These are phyloP conservation scores for Xeromyces bisporus DNA, from an alignment of 495 filamentous ascomycete genomes.

Conservation along the genomic window DNA sequence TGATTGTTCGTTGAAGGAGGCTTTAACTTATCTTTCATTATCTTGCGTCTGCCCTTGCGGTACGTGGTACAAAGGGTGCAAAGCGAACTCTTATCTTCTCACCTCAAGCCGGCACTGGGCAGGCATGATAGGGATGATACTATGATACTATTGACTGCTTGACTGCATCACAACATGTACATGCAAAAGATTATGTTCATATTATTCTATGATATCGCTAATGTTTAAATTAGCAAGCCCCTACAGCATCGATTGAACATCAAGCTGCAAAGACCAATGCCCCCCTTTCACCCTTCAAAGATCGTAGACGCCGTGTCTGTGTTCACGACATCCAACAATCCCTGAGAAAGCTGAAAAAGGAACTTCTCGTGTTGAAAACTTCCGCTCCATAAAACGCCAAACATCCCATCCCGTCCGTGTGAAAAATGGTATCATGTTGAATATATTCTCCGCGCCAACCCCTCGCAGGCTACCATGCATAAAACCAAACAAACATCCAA, in stretches of 20 bases:
- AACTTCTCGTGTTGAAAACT: slow-evolving; percentile 23
- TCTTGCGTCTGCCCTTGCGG: too few species aligned
- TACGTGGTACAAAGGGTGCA: too few species aligned
- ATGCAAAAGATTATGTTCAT: slow-evolving; percentile 1
- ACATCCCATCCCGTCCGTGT: slow-evolving; percentile 31
- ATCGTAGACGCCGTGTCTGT: background rate
- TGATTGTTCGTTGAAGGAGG: too few species aligned
- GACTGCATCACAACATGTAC: too few species aligned
- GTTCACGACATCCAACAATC: background rate
- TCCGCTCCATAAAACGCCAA: slow-evolving; percentile 31
- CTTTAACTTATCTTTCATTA: too few species aligned
- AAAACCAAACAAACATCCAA: slow-evolving; percentile 11
- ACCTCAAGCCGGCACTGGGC: too few species aligned
- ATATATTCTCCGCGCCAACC: slow-evolving; percentile 32
- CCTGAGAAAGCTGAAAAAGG: background rate
- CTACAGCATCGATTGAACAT: background rate
- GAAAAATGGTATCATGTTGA: slow-evolving; percentile 40
- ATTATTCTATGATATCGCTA: slow-evolving; percentile 29
- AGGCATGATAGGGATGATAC: too few species aligned
- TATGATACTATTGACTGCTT: slow-evolving; percentile 6
- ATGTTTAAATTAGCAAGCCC: slow-evolving; percentile 29
- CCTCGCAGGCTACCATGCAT: slow-evolving; percentile 25
- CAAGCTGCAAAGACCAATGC: background rate
- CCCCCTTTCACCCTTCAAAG: background rate
- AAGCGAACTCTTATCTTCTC: too few species aligned